These are phyloP conservation scores for Zalaria obscura DNA, from an alignment of 2,329 filamentous ascomycete genomes.

Conservation along the genomic window DNA sequence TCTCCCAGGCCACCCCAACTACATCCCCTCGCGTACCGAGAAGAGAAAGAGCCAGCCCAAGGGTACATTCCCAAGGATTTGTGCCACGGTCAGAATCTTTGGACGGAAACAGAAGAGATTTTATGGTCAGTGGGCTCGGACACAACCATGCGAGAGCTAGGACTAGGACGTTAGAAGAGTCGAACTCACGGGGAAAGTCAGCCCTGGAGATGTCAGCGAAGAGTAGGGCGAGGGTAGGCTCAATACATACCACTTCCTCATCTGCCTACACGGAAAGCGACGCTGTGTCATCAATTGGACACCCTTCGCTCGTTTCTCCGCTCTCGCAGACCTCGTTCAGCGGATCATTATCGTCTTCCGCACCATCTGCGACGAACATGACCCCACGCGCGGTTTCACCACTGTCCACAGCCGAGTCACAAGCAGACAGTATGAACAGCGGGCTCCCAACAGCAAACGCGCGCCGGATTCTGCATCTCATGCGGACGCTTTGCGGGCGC, in stretches of 20 bases:
- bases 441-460: conserved; percentile 41
- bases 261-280: conserved; percentile 14
- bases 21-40: neutral
- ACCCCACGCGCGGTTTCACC: conserved; percentile 8
- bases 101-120: conserved; percentile 2
- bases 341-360: conserved; percentile 8
- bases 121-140: conserved; percentile 15
- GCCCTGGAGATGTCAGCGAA: conserved; percentile 28
- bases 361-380: neutral
- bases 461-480: conserved; percentile 57
- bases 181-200: conserved; percentile 23
- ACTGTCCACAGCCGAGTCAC: conserved; percentile 16
- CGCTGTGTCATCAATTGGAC: conserved; percentile 25
- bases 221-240: conserved; percentile 49
- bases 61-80: conserved; percentile 14
- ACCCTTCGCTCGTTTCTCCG: conserved; percentile 15
- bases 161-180: conserved; percentile 36
- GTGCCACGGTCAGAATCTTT: conserved; percentile 17
- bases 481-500: conserved; percentile 62
- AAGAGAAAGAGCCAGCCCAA: conserved; percentile 7
- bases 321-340: conserved; percentile 4
- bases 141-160: conserved; percentile 36
- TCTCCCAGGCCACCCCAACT: conserved; percentile 2
- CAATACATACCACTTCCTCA: neutral
- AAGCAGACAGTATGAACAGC: conserved; percentile 8